Percentiles rank a stretch among this genome's conserved stretches.
phyloP scores from a whole-genome alignment of 164 flowering plant genomes.

The Liquidambar formosana region DNA sequence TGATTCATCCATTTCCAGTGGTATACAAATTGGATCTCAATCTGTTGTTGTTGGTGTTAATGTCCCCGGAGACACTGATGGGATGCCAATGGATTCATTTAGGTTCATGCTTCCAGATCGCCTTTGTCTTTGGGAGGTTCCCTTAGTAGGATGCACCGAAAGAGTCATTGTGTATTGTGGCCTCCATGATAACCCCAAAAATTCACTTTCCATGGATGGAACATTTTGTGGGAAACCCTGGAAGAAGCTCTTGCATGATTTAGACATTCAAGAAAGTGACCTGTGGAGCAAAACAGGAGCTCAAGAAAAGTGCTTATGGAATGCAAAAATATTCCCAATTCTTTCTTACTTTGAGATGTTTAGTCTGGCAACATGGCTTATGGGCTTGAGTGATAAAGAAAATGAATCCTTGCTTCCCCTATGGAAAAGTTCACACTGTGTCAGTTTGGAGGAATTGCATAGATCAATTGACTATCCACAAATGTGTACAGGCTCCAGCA shows the following conservation, averaged over 20 bases:
- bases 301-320: slow-evolving; percentile 86
- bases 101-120: slow-evolving; percentile 92
- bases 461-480: slow-evolving; percentile 76
- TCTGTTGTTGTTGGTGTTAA: slow-evolving; percentile 82
- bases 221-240: slow-evolving; percentile 98
- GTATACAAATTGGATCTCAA: slow-evolving; percentile 83
- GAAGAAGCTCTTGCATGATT: slow-evolving; percentile 67
- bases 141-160: slow-evolving; percentile 58
- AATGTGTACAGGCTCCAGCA: slow-evolving; percentile 72
- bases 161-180: slow-evolving; percentile 88
- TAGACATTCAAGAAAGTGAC: slow-evolving; percentile 66
- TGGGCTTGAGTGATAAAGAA: slow-evolving; percentile 56
- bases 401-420: slow-evolving; percentile 34
- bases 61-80: slow-evolving; percentile 39
- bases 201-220: slow-evolving; percentile 54
- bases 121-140: slow-evolving; percentile 99
- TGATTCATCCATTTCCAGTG: slow-evolving; percentile 74
- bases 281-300: slow-evolving; percentile 51
- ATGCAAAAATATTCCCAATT: slow-evolving; percentile 81
- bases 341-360: slow-evolving; percentile 74
- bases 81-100: slow-evolving; percentile 27
- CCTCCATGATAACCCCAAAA: slow-evolving; percentile 94
- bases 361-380: slow-evolving; percentile 70
- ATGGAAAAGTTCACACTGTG: slow-evolving; percentile 69
- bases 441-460: slow-evolving; percentile 94